phyloP scores from a whole-genome alignment of 2,329 filamentous ascomycete genomes.

The Talaromyces verruculosus region DNA sequence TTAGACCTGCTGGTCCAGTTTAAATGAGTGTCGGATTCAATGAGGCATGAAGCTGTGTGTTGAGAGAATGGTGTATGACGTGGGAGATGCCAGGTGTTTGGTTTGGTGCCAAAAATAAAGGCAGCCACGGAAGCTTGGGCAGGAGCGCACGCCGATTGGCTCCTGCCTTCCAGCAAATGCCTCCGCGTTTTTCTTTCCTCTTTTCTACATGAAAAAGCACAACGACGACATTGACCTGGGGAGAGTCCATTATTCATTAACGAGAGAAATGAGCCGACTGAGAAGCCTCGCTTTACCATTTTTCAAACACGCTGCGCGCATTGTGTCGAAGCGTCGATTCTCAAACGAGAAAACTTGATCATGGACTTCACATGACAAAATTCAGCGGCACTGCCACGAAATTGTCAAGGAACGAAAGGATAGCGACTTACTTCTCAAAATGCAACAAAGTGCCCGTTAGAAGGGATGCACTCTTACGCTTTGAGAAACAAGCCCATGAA shows the following conservation, averaged over 20 bases:
- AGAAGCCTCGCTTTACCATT: not conserved
- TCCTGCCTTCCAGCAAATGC: not conserved
- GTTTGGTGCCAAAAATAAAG: not conserved
- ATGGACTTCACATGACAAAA: no score
- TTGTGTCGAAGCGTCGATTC: not conserved
- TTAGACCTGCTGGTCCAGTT: not conserved
- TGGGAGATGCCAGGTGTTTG: conserved; percentile 10
- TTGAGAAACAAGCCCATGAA: not conserved
- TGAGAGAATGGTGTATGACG: not conserved
- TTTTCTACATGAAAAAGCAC: not conserved
- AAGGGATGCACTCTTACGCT: not conserved
- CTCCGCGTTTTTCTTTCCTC: not conserved
- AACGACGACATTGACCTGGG: not conserved
- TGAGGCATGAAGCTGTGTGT: conserved; percentile 3
- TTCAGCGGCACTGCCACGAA: not conserved
- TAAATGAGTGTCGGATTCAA: not conserved
- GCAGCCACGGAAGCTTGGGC: not conserved
- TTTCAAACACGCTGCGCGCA: not conserved
- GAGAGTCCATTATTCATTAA: not conserved
- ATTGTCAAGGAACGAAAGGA: not conserved
- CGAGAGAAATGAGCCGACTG: not conserved
- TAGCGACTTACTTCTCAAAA: no score
- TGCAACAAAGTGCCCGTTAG: not conserved
- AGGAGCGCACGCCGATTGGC: conserved; percentile 11
- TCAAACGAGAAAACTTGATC: no score